A percentile compares a stretch with the other conserved stretches of the same genome.
phyloP scores from a whole-genome alignment of 106 monocot genomes.

The Allium fistulosum region DNA sequence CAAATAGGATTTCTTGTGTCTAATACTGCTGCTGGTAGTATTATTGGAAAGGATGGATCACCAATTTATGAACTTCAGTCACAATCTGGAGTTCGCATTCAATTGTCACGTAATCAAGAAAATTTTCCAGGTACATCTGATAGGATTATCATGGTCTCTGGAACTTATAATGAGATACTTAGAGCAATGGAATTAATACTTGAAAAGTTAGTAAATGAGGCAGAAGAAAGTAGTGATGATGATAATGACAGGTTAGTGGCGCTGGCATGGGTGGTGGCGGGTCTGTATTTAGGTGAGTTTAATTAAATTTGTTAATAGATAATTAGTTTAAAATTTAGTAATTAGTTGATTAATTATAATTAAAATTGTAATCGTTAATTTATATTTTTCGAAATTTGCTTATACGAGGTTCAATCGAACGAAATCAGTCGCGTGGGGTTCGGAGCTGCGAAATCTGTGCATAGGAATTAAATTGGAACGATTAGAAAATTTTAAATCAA shows the following conservation, averaged over 20 bases:
- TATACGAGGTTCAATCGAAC: too few relatives aligned
- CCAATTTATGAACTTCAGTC: conserved; percentile 94
- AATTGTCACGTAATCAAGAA: conserved; percentile 89
- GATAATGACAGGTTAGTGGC: conserved; percentile 1
- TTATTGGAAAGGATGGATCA: conserved; percentile 95
- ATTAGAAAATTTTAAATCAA: too few relatives aligned
- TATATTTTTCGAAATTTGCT: too few relatives aligned
- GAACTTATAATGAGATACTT: conserved; percentile 62
- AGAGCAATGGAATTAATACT: conserved; percentile 87
- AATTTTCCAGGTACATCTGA: conserved; percentile 96
- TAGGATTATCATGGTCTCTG: conserved; percentile 90
- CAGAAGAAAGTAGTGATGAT: conserved; percentile 46
- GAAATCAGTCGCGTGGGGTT: too few relatives aligned
- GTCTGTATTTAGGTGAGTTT: too few relatives aligned
- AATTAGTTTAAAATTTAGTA: too few relatives aligned
- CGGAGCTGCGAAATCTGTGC: too few relatives aligned
- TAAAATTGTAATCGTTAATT: too few relatives aligned
- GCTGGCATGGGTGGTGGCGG: too few relatives aligned
- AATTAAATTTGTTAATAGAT: too few relatives aligned
- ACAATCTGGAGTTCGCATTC: conserved; percentile 91
- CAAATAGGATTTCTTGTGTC: conserved; percentile 85
- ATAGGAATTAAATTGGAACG: too few relatives aligned
- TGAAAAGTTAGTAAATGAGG: conserved; percentile 73
- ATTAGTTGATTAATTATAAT: too few relatives aligned
- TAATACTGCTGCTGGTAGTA: conserved; percentile 88